Evolutionary conservation across 768 basidiomycete genomes (phyloP), one percentile per base, ranked within the genome.

Genomic region (Tephrocybe rancida): DNA sequence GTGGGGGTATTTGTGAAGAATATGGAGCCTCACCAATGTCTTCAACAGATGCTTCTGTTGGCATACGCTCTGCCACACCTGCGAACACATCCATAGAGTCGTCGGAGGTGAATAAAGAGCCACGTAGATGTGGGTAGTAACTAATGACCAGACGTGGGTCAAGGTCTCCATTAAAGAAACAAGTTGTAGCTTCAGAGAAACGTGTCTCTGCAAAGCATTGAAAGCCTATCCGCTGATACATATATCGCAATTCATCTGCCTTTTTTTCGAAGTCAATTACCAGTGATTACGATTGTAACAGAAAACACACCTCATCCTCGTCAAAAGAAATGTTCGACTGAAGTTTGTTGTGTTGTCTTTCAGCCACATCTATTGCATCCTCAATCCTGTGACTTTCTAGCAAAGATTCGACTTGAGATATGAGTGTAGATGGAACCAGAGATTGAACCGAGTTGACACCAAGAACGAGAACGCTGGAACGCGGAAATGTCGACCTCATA

Each of bases 81-180:
- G 84, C 76, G 70, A 86, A 95, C 5, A 94, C 73, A 53, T 90
- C 83, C 37, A 88, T 73, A 10, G 78, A 70, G 52, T 91, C 85
- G 8, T 73, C 72, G 7, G 71, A 59, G 10, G 59, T 61, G 64
- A 88, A 86, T 24, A 94, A 71, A 10, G 76, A 70, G 18, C 88
- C 89, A 25, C 87, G 78, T n/a, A 95, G 71, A 54, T 85, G 79
- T 6, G 90, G 85, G 61, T 86, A 95, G 67, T 92, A 87, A 56
- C 90, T 85, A 55, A 95, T 74, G 34, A 94, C 77, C 2, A 95
- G 66, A 13, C 93, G 83, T 0, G 93, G 91, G 69, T 97, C 93
- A n/a, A 92, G 70, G 41, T 87, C 83, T 30, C 92, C 93, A 50
- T 84, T 79, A 62, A 88, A 85, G 52, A 96, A 79, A 61, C 90